Percentiles rank a stretch among this genome's conserved stretches.
These are phyloP conservation scores for Gnetum montanum DNA, from an alignment of 75 land plant species.

Conservation along the genomic window DNA sequence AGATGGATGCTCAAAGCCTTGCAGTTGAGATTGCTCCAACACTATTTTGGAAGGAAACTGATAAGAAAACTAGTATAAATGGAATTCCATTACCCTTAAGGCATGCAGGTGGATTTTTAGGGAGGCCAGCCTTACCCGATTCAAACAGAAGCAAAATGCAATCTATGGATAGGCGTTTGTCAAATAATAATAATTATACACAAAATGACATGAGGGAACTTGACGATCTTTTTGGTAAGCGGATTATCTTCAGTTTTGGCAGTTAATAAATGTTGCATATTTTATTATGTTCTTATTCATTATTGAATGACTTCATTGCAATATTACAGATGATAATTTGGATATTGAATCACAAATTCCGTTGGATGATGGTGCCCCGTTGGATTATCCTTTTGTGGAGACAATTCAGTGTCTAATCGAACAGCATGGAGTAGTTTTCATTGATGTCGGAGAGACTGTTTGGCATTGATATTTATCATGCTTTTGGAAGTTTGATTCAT, in stretches of 20 bases:
- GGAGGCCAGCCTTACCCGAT: slow-evolving; percentile 5
- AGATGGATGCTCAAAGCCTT: slow-evolving; percentile 79
- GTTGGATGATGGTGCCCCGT: slow-evolving; percentile 61
- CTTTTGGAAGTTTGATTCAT: too few species aligned
- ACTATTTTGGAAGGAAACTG: slow-evolving; percentile 48
- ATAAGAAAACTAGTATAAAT: slow-evolving; percentile 16
- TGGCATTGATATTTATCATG: slow-evolving; percentile 28
- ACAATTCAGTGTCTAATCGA: slow-evolving; percentile 73
- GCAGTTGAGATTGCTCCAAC: slow-evolving; percentile 68
- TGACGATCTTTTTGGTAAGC: slow-evolving; percentile 6
- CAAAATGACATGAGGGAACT: neutral
- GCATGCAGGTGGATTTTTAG: slow-evolving; percentile 3
- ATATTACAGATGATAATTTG: slow-evolving; percentile 1
- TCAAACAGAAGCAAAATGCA: slow-evolving; percentile 7
- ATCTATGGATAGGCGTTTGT: slow-evolving; percentile 4
- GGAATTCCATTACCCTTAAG: slow-evolving; percentile 3
- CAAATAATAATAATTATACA: neutral
- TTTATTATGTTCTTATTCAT: too few species aligned
- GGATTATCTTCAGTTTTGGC: neutral
- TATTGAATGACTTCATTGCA: neutral
- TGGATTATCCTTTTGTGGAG: slow-evolving; percentile 62
- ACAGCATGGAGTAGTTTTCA: slow-evolving; percentile 67
- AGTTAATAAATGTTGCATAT: neutral
- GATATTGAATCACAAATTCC: slow-evolving; percentile 47
- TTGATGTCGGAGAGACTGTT: slow-evolving; percentile 61